Base-by-base conservation (phyloP, 2,329 filamentous ascomycete genomes). In the Exophiala lecanii-corni region DNA sequence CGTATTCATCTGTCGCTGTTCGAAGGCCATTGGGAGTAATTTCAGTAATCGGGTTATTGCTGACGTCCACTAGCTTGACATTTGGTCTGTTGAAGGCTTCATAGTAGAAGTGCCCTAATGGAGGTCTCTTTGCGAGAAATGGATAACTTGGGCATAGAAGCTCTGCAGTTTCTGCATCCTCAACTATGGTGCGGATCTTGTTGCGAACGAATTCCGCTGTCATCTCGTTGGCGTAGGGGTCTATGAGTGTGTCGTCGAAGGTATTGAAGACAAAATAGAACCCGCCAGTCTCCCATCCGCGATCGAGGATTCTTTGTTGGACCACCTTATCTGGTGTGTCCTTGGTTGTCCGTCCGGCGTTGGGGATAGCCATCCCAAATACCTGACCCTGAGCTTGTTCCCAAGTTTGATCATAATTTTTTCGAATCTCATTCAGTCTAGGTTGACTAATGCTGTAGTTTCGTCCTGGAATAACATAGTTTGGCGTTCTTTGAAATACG, bases 401-500 rank as follows among this genome's bases (percentile, higher is more conserved):
- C 1, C 5, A 21, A 9, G 20, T 23, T 4, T 1, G n/a, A 3
- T 41, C 6, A 25, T 36, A 31, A 7, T 37, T 32, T 12, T 36
- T 13, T 18, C 38, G 41, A 13, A 46, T 30, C 15, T 26, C 25
- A 1, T 74, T 61, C 54, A 81, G 73, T 19, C 31, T 13, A 21
- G 30, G 9, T 48, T 75, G 71, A 42, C 70, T 66, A n/a, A 41
- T 17, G n/a, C 28, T 20, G 21, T 79, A 59, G 1, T 64, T 43
- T 2, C 68, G 64, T 76, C 84, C 81, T 0, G 79, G 79, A 1
- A 84, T 55, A 1, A 75, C 76, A 5, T 81, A 62, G 51, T 84
- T 85, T 0, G 81, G 81, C 1, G 79, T 84, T 12, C 82, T 72
- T 54, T 84, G 79, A 58, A 84, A 64, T 1, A 63, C 57, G 1